phyloP scores from a whole-genome alignment of 179 eudicot species.

The Gypsophila paniculata region DNA sequence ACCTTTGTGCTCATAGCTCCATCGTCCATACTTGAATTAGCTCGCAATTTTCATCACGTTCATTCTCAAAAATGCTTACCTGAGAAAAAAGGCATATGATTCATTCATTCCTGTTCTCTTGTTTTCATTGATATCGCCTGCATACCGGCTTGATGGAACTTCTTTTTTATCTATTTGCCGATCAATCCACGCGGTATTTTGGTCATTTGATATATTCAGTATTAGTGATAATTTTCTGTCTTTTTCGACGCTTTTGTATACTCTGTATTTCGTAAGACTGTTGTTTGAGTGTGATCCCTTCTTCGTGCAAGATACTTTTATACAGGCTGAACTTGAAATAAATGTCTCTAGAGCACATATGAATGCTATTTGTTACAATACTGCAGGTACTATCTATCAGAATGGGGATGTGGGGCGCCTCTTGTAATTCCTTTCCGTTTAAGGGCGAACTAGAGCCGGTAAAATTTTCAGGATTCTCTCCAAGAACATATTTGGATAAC shows the following conservation, averaged over 20 bases:
- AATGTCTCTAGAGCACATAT: not conserved
- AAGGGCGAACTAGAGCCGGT: not conserved
- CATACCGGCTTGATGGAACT: too few species aligned
- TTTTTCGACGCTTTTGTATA: not conserved
- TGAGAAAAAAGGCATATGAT: too few species aligned
- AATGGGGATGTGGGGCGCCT: not conserved
- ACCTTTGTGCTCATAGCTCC: too few species aligned
- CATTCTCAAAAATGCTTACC: too few species aligned
- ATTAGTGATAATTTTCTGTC: not conserved
- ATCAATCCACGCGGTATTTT: too few species aligned
- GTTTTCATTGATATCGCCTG: too few species aligned
- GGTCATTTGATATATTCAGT: too few species aligned
- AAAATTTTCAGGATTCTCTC: not conserved
- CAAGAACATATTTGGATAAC: not conserved
- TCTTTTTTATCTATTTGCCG: too few species aligned
- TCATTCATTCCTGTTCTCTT: not conserved
- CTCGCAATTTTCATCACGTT: too few species aligned
- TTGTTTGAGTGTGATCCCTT: not conserved
- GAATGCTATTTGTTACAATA: not conserved
- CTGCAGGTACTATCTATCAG: slow-evolving; percentile 5
- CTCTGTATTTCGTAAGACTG: too few species aligned
- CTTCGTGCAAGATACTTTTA: not conserved
- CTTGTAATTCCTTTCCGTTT: not conserved
- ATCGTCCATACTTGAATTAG: too few species aligned
- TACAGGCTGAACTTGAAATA: not conserved